Conservation (phyloP, 2,329 filamentous ascomycete species). For the Alternaria longipes region DNA sequence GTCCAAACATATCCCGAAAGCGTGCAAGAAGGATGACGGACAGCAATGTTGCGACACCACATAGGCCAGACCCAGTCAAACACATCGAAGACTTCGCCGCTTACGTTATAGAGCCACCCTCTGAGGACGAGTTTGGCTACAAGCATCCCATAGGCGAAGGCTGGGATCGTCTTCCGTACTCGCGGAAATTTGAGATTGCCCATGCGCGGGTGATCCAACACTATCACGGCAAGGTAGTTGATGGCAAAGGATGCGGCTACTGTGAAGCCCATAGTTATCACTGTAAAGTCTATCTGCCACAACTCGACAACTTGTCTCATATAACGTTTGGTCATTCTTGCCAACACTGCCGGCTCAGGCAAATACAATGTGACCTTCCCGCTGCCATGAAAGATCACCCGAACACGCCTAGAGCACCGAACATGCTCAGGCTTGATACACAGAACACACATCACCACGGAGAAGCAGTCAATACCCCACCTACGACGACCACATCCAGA, state of each 20-base stretch:
- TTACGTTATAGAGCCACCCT: conserved; percentile 10
- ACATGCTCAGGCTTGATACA: background rate
- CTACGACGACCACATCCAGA: background rate
- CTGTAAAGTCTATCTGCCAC: conserved; percentile 16
- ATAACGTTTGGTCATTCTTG: conserved; percentile 13
- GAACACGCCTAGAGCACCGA: background rate
- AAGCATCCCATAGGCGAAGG: background rate
- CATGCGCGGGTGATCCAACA: conserved; percentile 21
- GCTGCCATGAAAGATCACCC: background rate
- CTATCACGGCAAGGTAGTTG: conserved; percentile 7
- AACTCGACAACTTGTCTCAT: background rate
- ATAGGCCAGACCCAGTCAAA: conserved; percentile 2
- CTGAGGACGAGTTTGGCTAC: conserved; percentile 10
- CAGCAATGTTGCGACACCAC: background rate
- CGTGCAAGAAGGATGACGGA: background rate
- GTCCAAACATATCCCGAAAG: conserved; percentile 8
- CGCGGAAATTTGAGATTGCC: conserved; percentile 14
- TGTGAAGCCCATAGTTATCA: conserved; percentile 10
- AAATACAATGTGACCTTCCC: conserved; percentile 6
- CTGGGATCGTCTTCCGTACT: conserved; percentile 1
- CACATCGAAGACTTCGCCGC: conserved; percentile 14
- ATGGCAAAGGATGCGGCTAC: conserved; percentile 8
- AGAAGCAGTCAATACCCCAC: background rate
- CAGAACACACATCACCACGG: background rate
- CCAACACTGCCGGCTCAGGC: conserved; percentile 16